phyloP scores from a whole-genome alignment of 805 yeast genomes.

The Grigorovia jiainica region DNA sequence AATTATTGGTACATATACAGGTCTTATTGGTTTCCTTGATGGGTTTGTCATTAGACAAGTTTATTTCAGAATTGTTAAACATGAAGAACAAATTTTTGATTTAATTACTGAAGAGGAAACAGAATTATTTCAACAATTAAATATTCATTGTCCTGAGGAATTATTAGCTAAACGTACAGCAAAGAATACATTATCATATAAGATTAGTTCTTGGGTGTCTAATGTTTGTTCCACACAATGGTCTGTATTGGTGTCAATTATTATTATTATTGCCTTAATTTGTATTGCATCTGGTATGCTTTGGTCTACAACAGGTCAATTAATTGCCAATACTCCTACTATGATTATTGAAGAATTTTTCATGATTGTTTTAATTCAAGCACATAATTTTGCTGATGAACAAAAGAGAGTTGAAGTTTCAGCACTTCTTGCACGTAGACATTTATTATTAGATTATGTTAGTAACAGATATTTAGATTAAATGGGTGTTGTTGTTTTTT shows the following conservation, averaged over 20 bases:
- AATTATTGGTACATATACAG: conserved; percentile 39
- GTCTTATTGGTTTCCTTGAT: conserved; percentile 35
- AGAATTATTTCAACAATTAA: conserved; percentile 22
- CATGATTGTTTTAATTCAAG: conserved; percentile 31
- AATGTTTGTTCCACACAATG: conserved; percentile 26
- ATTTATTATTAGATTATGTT: conserved; percentile 9
- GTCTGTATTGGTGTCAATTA: conserved; percentile 26
- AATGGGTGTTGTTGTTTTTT: background rate
- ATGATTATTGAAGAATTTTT: conserved; percentile 38
- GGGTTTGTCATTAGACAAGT: conserved; percentile 35
- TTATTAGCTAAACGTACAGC: conserved; percentile 6
- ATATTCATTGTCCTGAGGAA: conserved; percentile 19
- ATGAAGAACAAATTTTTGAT: conserved; percentile 21
- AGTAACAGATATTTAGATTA: background rate
- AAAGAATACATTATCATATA: conserved; percentile 13
- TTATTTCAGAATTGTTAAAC: conserved; percentile 23
- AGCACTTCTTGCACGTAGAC: conserved; percentile 16
- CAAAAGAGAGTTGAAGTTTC: conserved; percentile 20
- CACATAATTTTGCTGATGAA: conserved; percentile 29
- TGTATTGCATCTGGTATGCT: conserved; percentile 27
- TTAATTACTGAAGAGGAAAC: conserved; percentile 27
- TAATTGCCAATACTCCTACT: conserved; percentile 34
- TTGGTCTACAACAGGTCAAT: conserved; percentile 35
- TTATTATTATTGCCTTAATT: conserved; percentile 25
- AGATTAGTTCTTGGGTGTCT: conserved; percentile 21